Conservation (phyloP, 139 green algal species). For the Asterochloris sp. region DNA sequence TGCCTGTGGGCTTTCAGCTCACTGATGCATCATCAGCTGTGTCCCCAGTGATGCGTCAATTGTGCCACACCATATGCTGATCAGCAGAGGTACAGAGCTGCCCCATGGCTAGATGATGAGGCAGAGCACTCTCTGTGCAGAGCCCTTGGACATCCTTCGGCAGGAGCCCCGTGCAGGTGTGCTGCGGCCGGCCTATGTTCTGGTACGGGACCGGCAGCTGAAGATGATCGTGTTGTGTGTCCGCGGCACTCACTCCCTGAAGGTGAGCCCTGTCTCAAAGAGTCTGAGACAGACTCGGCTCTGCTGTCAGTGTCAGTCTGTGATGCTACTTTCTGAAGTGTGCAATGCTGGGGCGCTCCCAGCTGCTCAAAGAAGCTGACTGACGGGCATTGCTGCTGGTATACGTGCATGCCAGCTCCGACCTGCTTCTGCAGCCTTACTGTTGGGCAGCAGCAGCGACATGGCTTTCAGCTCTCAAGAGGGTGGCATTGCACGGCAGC, state of each 20-base stretch:
- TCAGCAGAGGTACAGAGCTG: no score
- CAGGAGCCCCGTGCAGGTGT: conserved; percentile 64
- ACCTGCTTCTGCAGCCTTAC: no score
- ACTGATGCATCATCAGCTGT: no score
- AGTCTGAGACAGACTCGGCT: background rate
- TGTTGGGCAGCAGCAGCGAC: no score
- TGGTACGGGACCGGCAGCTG: conserved; percentile 58
- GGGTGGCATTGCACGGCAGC: no score
- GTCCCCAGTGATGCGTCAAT: background rate
- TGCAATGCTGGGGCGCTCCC: background rate
- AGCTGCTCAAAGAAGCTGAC: no score
- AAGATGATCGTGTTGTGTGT: conserved; percentile 69
- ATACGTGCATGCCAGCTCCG: no score
- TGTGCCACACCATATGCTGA: background rate
- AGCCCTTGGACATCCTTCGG: conserved; percentile 51
- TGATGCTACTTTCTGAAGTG: background rate
- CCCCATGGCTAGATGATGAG: no score
- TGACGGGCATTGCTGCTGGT: no score
- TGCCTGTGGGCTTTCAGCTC: background rate
- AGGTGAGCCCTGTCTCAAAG: conserved; percentile 30
- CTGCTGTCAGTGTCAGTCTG: no score
- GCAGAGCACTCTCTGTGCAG: conserved; percentile 20
- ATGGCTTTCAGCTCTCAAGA: no score
- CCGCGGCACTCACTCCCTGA: conserved; percentile 76
- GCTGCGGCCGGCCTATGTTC: conserved; percentile 73